These are phyloP conservation scores for Coccomyxa sp. DNA, from an alignment of 139 green algal species.

Conservation along the genomic window DNA sequence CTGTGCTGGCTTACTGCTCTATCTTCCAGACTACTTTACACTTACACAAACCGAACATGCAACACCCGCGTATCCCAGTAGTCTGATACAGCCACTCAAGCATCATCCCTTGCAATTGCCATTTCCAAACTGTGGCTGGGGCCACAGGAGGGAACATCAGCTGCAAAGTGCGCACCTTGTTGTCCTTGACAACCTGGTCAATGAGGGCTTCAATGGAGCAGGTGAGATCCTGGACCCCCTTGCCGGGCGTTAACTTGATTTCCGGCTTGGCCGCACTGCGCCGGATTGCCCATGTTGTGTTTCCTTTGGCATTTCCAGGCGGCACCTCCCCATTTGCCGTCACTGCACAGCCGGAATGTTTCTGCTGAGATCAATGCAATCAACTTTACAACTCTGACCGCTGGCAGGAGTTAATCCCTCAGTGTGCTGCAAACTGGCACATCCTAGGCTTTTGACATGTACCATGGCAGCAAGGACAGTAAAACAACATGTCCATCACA, in stretches of 20 bases:
- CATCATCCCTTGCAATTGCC: no score
- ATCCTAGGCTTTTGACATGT: not conserved
- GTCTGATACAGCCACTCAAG: no score
- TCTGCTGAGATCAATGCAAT: not conserved
- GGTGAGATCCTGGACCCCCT: constrained; percentile 70
- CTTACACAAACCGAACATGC: no score
- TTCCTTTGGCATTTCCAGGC: constrained; percentile 65
- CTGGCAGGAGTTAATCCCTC: no score
- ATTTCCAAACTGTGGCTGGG: no score
- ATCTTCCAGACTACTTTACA: no score
- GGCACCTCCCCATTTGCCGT: constrained; percentile 61
- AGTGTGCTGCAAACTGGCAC: no score
- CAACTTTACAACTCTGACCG: not conserved
- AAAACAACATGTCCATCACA: not conserved
- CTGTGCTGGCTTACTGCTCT: not conserved
- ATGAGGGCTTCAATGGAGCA: constrained; percentile 68
- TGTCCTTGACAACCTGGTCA: constrained; percentile 71
- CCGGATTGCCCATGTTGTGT: constrained; percentile 62
- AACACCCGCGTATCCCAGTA: no score
- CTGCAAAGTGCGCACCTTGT: constrained; percentile 40
- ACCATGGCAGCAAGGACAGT: not conserved
- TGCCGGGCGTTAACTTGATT: constrained; percentile 74
- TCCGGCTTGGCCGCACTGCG: constrained; percentile 50
- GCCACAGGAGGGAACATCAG: no score
- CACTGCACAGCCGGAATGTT: constrained; percentile 36